Evolutionary conservation across 225 moss, liverwort and hornwort species (phyloP), one percentile per base, ranked within the genome.

Genomic region (Rhytidiadelphus loreus): DNA sequence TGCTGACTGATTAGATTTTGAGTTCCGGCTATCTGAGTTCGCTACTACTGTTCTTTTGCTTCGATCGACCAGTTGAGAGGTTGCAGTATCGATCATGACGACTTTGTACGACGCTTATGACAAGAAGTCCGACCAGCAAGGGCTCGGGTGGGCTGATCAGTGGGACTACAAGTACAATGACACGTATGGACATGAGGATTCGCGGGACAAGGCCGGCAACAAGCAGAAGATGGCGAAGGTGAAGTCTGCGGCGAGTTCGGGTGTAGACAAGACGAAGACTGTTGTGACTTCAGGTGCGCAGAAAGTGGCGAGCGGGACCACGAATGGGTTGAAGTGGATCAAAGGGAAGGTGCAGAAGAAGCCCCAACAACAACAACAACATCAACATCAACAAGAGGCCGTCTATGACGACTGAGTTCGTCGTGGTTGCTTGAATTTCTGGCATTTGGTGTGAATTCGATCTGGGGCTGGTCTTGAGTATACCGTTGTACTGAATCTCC

Each of bases 151-250:
- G 94, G 94, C 94, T 16, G 94, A 94, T 66, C 94, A 94, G 80
- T 94, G 94, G 94, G 94, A 94, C 80, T 93, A 93, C 53, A 93
- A 94, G 85, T 94, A 86, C 39, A 94, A 94, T 63, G 94, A 94
- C 87, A 41, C 84, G 12, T 90, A 88, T 6, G 89, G 92, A 6
- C 87, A 76, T 11, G 83, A 89, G 26, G 81, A 88, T 16, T 78
- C 86, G 7, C 61, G 81, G 16, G 82, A 82, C 82, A 91, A 89
- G 78, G 65, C 44, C 4, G 86, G 89, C 48, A 90, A 88, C 85
- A 91, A 87, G 64, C 83, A 90, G 88, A 94, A 82, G 93, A 10
- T 89, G 89, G 88, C 88, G 29, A 94, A 92, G 90, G 90, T 88
- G 89, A 94, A 91, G 83, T 89, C 90, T 16, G 93, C 87, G 13